Conservation (phyloP, 2,329 filamentous ascomycete species). For the Calonectria crousiana region DNA sequence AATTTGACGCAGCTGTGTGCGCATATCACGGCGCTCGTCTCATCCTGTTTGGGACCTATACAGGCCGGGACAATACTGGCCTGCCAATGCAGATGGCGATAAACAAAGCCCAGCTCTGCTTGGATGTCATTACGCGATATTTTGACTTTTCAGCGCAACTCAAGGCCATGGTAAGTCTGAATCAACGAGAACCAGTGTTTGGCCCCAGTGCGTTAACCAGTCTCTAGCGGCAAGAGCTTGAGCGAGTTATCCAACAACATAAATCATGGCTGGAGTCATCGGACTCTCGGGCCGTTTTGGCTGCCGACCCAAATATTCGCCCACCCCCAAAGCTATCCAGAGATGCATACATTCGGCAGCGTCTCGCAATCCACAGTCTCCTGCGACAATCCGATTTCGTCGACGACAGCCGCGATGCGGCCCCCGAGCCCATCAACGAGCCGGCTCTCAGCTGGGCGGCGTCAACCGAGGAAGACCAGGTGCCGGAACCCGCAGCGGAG, state of each 20-base stretch:
- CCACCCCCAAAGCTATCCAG: constrained; percentile 34
- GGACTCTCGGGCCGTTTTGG: constrained; percentile 31
- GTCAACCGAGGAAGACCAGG: constrained; percentile 38
- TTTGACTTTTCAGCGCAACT: constrained; percentile 46
- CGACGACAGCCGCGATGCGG: constrained; percentile 52
- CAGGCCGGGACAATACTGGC: constrained; percentile 39
- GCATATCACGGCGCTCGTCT: constrained; percentile 56
- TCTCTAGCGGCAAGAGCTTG: constrained; percentile 41
- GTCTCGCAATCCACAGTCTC: constrained; percentile 55
- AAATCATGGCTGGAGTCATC: constrained; percentile 41
- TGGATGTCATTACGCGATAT: constrained; percentile 42
- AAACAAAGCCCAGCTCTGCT: constrained; percentile 40
- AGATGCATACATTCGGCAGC: constrained; percentile 42
- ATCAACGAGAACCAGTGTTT: background rate
- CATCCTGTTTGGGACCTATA: constrained; percentile 49
- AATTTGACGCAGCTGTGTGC: constrained; percentile 57
- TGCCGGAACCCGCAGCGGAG: constrained; percentile 26
- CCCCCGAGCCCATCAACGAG: constrained; percentile 36
- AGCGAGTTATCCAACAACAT: constrained; percentile 42
- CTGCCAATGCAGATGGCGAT: constrained; percentile 44
- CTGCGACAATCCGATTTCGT: constrained; percentile 54
- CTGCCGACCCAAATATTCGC: constrained; percentile 23
- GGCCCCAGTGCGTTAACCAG: background rate
- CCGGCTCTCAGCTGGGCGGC: constrained; percentile 36
- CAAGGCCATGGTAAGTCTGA: constrained; percentile 38